Evolutionary conservation across 1,284 basidiomycete genomes (phyloP).

Genomic region (Ceratobasidium sp.): DNA sequence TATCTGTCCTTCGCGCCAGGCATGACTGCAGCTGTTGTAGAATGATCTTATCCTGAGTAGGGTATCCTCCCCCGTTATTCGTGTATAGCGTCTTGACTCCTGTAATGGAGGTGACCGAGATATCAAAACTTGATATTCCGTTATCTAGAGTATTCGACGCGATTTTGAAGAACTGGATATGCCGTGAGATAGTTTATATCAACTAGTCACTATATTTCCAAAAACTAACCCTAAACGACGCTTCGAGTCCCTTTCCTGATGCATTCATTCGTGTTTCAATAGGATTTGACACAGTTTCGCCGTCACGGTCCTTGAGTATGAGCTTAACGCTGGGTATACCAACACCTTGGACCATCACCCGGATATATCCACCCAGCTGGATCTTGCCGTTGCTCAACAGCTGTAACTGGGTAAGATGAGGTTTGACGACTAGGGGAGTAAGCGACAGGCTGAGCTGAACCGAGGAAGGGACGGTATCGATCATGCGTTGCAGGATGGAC

Average conservation of each 20-base stretch:
- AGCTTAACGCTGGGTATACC: background rate
- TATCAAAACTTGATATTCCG: background rate
- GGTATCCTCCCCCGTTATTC: slow-evolving; percentile 1
- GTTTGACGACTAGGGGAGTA: background rate
- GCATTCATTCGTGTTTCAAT: background rate
- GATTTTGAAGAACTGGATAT: background rate
- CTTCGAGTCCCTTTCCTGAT: background rate
- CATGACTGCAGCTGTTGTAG: background rate
- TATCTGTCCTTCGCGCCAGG: background rate
- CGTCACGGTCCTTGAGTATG: background rate
- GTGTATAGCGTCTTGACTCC: background rate
- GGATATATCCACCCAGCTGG: background rate
- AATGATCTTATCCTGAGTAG: background rate
- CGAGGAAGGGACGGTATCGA: slow-evolving; percentile 11
- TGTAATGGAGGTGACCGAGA: background rate
- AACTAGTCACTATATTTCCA: background rate
- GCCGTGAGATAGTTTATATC: background rate
- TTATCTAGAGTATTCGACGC: background rate
- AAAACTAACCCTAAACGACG: background rate
- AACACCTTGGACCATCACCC: background rate
- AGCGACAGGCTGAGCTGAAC: background rate
- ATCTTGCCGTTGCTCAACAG: background rate
- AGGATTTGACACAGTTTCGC: background rate
- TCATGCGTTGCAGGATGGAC: slow-evolving; percentile 1
- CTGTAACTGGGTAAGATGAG: background rate